These are phyloP conservation scores for Perilla frutescens DNA, from an alignment of 257 asterid genomes.

Conservation along the genomic window DNA sequence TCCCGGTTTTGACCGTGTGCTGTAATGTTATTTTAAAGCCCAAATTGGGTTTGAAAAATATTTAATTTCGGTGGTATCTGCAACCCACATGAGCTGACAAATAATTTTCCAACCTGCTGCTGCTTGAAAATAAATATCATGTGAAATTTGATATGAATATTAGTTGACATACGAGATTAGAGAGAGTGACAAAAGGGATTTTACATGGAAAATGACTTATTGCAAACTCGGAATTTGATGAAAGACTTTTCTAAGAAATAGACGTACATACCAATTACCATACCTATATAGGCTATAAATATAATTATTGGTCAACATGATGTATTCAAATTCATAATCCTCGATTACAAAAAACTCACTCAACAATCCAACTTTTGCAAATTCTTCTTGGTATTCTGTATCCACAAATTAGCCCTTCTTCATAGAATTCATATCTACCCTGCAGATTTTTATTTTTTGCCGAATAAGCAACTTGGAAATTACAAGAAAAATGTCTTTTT, in stretches of 20 bases:
- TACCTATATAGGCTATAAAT: background rate
- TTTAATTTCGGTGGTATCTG: constrained; percentile 10
- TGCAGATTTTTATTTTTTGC: background rate
- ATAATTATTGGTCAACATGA: constrained; percentile 1
- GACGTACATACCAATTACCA: background rate
- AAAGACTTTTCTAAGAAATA: background rate
- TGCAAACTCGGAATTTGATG: constrained; percentile 15
- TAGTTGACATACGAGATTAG: constrained; percentile 26
- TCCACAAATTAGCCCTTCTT: no score
- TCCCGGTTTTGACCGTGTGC: constrained; percentile 30
- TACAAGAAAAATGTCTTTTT: constrained; percentile 28
- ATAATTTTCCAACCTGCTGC: constrained; percentile 37
- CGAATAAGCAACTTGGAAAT: constrained; percentile 18
- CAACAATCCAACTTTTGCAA: background rate
- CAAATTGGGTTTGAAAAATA: constrained; percentile 26
- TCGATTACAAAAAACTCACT: no score
- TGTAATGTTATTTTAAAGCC: constrained; percentile 16
- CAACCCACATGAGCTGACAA: constrained; percentile 33
- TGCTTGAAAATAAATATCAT: constrained; percentile 16
- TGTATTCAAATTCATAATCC: background rate
- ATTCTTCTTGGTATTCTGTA: background rate
- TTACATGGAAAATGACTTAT: constrained; percentile 35
- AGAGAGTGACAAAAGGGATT: constrained; percentile 25
- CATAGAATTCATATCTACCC: no score
- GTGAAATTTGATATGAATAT: constrained; percentile 18